Evolutionary conservation across 768 basidiomycete species (phyloP).

Genomic region (Pholiota conissans): DNA sequence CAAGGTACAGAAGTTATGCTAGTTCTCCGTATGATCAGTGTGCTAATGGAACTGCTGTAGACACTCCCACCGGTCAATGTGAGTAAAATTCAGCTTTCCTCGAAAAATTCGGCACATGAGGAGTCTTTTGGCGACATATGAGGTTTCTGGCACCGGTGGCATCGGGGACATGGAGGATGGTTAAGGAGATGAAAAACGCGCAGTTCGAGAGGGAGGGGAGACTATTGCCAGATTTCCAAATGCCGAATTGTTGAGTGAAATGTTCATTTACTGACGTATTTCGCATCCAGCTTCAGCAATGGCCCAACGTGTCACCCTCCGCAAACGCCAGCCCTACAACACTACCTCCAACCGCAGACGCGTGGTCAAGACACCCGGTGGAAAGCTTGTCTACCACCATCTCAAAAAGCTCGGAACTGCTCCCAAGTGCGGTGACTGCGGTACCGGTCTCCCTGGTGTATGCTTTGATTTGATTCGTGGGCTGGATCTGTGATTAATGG

Average conservation of each 20-base stretch:
- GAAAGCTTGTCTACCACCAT: conserved; percentile 97
- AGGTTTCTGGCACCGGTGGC: neutral
- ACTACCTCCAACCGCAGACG: conserved; percentile 95
- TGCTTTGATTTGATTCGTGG: conserved; percentile 27
- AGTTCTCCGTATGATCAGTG: conserved; percentile 3
- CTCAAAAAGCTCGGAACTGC: conserved; percentile 90
- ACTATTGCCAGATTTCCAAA: neutral
- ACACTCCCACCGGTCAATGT: conserved; percentile 29
- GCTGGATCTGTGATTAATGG: neutral
- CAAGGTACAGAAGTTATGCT: conserved; percentile 47
- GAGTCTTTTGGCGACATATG: conserved; percentile 7
- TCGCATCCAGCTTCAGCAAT: conserved; percentile 44
- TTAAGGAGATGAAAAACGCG: neutral
- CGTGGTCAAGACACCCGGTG: conserved; percentile 97
- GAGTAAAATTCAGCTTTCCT: conserved; percentile 28
- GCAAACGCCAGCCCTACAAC: conserved; percentile 98
- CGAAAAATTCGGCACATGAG: conserved; percentile 4
- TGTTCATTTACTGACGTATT: conserved; percentile 7
- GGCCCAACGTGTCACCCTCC: conserved; percentile 99
- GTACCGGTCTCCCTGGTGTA: conserved; percentile 91
- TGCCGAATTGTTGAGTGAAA: neutral
- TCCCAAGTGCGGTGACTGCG: conserved; percentile 99
- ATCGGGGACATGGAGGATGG: neutral
- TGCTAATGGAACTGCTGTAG: conserved; percentile 6
- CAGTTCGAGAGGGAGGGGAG: neutral